Base-by-base conservation (phyloP, 2,329 filamentous ascomycete species). In the Lasiodiplodia sp. region DNA sequence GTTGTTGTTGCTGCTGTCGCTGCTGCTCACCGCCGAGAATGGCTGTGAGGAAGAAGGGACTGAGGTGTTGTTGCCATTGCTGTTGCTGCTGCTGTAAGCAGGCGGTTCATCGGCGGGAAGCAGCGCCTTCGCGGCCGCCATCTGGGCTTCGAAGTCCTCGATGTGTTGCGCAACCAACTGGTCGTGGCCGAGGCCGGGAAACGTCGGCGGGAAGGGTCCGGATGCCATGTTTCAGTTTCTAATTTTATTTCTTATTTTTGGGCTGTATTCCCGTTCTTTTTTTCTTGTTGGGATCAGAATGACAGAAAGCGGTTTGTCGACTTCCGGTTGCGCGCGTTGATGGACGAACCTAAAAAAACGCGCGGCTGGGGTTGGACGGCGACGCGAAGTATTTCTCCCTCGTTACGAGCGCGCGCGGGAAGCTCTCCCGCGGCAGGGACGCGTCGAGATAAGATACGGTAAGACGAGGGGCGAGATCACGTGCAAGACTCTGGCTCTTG, bases 71-170 rank as follows among this genome's bases (percentile, higher is more conserved):
- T 49, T 28, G 49, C 18, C 28, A 44, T 12, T n/a, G 52, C 2
- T 28, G n/a, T n/a, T n/a, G 28, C 5, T 31, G 23, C 14, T 55
- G 52, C 23, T n/a, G 52, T 25, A 55, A 4, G 52, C 14, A 16
- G 52, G 23, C 25, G 55, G 55, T 10, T 47, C 44, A 3, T 21
- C 44, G 44, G 0, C 44, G 7, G 25, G 16, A 12, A 34, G 58
- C 23, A 49, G 40, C 25, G 31, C 25, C 38, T 31, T 47, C n/a
- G 58, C 58, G 25, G 40, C 58, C 6, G 53, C 44, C 52, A 67
- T 56, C 53, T 67, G 64, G 25, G 53, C 66, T n/a, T 67, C 66
- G 40, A 53, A 67, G 28, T 60, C 44, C 34, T 67, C 66, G 23
- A 67, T 60, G 55, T 14, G 38, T 37, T 67, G 66, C 3, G 66